phyloP scores from a whole-genome alignment of 352 stramenopile genomes.

The Pythium vanterpoolii region DNA sequence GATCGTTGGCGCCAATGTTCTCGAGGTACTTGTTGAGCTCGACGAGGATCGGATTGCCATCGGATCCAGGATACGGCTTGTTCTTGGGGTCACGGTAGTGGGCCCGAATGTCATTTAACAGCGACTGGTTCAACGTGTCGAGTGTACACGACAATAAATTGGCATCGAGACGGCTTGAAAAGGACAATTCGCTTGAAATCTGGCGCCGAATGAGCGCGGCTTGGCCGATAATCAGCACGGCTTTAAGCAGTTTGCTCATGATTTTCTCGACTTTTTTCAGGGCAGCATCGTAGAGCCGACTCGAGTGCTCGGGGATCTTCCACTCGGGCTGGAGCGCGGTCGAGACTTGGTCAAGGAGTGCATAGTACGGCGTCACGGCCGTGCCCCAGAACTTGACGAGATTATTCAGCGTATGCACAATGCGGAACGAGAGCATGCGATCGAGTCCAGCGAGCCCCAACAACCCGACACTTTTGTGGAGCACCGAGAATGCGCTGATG shows the following conservation, averaged over 20 bases:
- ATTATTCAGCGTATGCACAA: slow-evolving; percentile 92
- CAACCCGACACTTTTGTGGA: slow-evolving; percentile 91
- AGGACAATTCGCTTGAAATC: slow-evolving; percentile 91
- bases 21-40: slow-evolving; percentile 91
- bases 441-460: slow-evolving; percentile 90
- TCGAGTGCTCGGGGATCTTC: slow-evolving; percentile 86
- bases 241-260: slow-evolving; percentile 92
- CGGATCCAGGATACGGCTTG: slow-evolving; percentile 73
- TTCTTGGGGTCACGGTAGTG: slow-evolving; percentile 84
- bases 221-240: slow-evolving; percentile 91
- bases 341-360: slow-evolving; percentile 85
- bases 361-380: slow-evolving; percentile 86
- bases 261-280: slow-evolving; percentile 94
- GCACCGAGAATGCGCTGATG: slow-evolving; percentile 82
- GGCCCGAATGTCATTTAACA: slow-evolving; percentile 86
- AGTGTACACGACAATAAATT: slow-evolving; percentile 89
- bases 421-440: slow-evolving; percentile 91
- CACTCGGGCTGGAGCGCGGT: slow-evolving; percentile 84
- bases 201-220: slow-evolving; percentile 91
- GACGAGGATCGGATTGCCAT: slow-evolving; percentile 82
- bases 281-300: slow-evolving; percentile 82
- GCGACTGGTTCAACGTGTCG: slow-evolving; percentile 87
- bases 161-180: slow-evolving; percentile 87
- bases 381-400: slow-evolving; percentile 92
- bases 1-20: slow-evolving; percentile 90